These are phyloP conservation scores for Penicillium psychrofluorescens DNA, from an alignment of 495 filamentous ascomycete species.

Conservation along the genomic window DNA sequence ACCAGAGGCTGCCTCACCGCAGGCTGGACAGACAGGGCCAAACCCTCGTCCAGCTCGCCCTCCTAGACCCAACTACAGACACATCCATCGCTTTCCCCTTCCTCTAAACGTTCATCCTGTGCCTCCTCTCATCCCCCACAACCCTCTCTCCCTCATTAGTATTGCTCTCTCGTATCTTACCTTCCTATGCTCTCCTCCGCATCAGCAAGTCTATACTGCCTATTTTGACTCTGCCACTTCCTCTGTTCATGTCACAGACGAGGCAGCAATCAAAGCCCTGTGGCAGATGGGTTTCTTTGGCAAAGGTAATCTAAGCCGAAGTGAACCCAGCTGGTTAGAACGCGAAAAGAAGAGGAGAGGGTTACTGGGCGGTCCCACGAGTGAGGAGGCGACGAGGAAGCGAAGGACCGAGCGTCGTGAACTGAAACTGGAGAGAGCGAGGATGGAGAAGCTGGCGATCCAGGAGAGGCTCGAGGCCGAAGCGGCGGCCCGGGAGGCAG, in stretches of 20 bases:
- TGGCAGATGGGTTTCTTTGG: conserved; percentile 98
- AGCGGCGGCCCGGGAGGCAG: conserved; percentile 33
- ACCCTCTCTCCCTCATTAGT: conserved; percentile 80
- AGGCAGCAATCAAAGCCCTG: conserved; percentile 63
- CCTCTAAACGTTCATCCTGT: conserved; percentile 76
- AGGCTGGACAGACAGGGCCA: neutral
- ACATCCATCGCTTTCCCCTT: conserved; percentile 71
- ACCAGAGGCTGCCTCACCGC: conserved; percentile 8
- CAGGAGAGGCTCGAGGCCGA: conserved; percentile 62
- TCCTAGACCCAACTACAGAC: conserved; percentile 56
- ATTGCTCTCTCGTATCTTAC: conserved; percentile 68
- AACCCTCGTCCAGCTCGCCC: conserved; percentile 30
- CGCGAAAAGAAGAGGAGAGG: conserved; percentile 69
- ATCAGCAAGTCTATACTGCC: conserved; percentile 68
- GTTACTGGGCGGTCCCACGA: conserved; percentile 52
- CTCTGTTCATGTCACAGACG: conserved; percentile 78
- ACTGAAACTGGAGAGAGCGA: conserved; percentile 86
- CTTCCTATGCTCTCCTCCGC: conserved; percentile 58
- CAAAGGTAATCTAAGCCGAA: conserved; percentile 85
- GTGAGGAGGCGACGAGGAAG: conserved; percentile 70
- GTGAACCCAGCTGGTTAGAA: conserved; percentile 88
- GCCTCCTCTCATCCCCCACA: conserved; percentile 82
- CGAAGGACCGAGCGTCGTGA: conserved; percentile 72
- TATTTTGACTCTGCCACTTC: conserved; percentile 72
- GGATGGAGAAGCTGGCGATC: conserved; percentile 71